These are phyloP conservation scores for Clavulina sp. DNA, from an alignment of 768 basidiomycete genomes.

Conservation along the genomic window DNA sequence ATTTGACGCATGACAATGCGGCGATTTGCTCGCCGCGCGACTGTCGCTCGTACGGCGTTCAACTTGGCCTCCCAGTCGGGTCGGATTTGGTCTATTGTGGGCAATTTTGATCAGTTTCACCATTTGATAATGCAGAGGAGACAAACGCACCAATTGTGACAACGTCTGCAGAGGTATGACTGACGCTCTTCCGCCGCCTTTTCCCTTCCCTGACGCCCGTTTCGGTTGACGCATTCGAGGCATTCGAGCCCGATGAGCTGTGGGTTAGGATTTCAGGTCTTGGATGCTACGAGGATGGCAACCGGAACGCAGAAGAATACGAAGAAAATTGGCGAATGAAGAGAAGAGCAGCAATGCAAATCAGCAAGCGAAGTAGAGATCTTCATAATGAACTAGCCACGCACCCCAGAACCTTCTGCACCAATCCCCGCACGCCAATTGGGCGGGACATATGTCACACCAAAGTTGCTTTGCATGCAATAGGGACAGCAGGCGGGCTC, in stretches of 20 bases:
- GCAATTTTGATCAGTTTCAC: too few relatives aligned
- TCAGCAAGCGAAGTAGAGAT: conserved; percentile 4
- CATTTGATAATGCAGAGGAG: not conserved
- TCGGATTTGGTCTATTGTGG: conserved; percentile 87
- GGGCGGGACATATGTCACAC: conserved; percentile 72
- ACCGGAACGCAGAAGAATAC: not conserved
- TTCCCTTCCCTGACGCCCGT: conserved; percentile 4
- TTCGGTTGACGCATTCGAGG: conserved; percentile 1
- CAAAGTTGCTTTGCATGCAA: conserved; percentile 95
- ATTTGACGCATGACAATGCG: conserved; percentile 98
- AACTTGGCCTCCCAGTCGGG: conserved; percentile 98
- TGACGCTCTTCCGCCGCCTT: conserved; percentile 67
- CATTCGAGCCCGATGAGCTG: conserved; percentile 25
- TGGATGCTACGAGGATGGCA: conserved; percentile 1
- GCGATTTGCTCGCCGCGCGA: conserved; percentile 85
- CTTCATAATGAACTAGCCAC: too few relatives aligned
- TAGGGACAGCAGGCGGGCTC: conserved; percentile 96
- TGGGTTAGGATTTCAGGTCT: conserved; percentile 37
- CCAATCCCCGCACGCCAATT: conserved; percentile 67
- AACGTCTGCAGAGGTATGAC: conserved; percentile 72
- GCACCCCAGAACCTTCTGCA: conserved; percentile 50
- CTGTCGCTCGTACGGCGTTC: conserved; percentile 86
- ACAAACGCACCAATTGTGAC: conserved; percentile 61
- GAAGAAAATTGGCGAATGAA: conserved; percentile 3
- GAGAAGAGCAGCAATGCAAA: conserved; percentile 9